Base-by-base conservation (phyloP, 2,329 filamentous ascomycete genomes). In the Corynespora cassiicola region DNA sequence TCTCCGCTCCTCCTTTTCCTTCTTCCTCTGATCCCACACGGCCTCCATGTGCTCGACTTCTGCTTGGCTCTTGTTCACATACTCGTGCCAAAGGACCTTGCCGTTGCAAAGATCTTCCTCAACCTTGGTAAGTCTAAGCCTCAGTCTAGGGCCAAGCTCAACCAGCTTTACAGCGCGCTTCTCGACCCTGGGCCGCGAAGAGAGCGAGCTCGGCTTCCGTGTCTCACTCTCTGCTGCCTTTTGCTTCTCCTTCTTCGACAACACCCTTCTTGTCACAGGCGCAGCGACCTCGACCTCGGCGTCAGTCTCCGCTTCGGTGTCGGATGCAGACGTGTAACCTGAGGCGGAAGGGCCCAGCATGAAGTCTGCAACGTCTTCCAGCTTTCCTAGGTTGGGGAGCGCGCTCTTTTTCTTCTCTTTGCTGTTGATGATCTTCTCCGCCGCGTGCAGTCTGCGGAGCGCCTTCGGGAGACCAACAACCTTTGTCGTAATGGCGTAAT, bases 1-100 rank as follows among this genome's bases (percentile, higher is more conserved):
- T 72, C 83, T 86, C 50, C 94, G 78, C 39, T 82, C 82, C 40
- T 91, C 91, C 75, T 95, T 96, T 66, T 94, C 88, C 58, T 84
- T 82, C 40, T 81, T 79, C 58, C 82, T 80, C 71, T 86, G 74
- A 53, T 90, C 86, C 88, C 94, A 97, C 53, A 82, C 80, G 73
- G 85, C 82, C 54, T 97, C 91, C 55, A 96, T 71, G 49, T 87
- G 82, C 62, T 85, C 81, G 39, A 90, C 74, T 67, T 99, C 91
- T 12, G 82, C 79, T 54, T 83, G 83, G 6, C 82, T 84, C 78
- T 99, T 99, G 64, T 86, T 82, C 36, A 97, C 84, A 63, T 90
- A 95, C 65, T 96, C 90, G 68, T 99, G 94, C 94, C 94, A 99
- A 87, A 99, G 88, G 39, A 96, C 81, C 66, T 90, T 94, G 32